Percentiles rank a stretch among this genome's conserved stretches.
These are phyloP conservation scores for Apiotrichum akiyoshidainum DNA, from an alignment of 1,284 basidiomycete genomes.

Conservation along the genomic window DNA sequence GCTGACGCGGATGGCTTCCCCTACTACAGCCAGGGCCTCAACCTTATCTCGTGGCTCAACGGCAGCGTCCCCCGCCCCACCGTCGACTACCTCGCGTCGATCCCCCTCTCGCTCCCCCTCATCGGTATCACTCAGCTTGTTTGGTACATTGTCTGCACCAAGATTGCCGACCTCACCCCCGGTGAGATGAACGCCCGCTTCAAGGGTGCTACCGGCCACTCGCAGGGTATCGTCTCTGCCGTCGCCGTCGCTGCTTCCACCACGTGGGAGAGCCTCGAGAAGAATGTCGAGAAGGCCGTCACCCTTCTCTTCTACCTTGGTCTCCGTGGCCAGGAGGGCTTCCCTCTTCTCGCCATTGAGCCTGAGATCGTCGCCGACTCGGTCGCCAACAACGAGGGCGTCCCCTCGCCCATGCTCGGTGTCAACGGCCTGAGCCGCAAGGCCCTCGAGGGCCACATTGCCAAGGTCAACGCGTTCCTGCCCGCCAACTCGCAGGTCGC, in stretches of 20 bases:
- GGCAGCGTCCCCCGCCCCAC: conserved; percentile 69
- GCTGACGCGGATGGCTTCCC: conserved; percentile 60
- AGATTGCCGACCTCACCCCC: conserved; percentile 69
- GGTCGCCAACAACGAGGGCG: conserved; percentile 87
- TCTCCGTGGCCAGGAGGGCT: conserved; percentile 86
- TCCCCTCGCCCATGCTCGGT: conserved; percentile 88
- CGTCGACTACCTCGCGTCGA: conserved; percentile 82
- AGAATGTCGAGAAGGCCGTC: conserved; percentile 77
- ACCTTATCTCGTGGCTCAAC: conserved; percentile 80
- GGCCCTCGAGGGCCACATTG: conserved; percentile 76
- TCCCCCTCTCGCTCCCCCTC: conserved; percentile 91
- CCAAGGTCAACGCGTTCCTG: conserved; percentile 83
- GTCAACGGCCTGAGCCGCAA: conserved; percentile 77
- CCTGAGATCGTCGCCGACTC: conserved; percentile 83
- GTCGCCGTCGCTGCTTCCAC: conserved; percentile 78
- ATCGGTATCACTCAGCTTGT: conserved; percentile 94
- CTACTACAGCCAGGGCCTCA: conserved; percentile 77
- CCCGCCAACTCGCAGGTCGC: conserved; percentile 71
- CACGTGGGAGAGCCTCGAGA: conserved; percentile 67
- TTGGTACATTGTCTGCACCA: conserved; percentile 82
- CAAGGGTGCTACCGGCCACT: conserved; percentile 89
- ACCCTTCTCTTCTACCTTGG: conserved; percentile 92
- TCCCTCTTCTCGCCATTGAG: conserved; percentile 89
- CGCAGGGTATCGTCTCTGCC: conserved; percentile 92
- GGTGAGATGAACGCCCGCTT: conserved; percentile 73